phyloP scores from a whole-genome alignment of 2,329 filamentous ascomycete genomes.

The Botryosphaeria dothidea region DNA sequence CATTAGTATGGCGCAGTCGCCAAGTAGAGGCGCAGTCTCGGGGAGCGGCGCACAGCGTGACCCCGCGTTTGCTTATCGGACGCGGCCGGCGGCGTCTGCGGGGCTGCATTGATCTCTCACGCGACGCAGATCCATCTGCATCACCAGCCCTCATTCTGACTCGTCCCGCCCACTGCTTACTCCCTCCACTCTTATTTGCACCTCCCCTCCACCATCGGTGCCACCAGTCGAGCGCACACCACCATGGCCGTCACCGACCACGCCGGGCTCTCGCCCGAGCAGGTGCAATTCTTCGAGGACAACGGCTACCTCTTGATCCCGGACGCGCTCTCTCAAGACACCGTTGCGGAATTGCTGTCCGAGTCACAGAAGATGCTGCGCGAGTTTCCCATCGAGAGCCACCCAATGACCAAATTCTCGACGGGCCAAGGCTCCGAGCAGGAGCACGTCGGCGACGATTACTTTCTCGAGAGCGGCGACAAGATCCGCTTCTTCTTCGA shows the following conservation, averaged over 20 bases:
- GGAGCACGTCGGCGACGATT: slow-evolving; percentile 84
- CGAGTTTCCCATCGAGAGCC: slow-evolving; percentile 74
- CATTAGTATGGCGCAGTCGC: too few species aligned
- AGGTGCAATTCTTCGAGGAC: slow-evolving; percentile 70
- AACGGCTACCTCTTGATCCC: slow-evolving; percentile 93
- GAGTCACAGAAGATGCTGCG: slow-evolving; percentile 76
- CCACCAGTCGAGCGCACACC: not conserved
- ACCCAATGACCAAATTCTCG: slow-evolving; percentile 92
- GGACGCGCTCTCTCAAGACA: slow-evolving; percentile 67
- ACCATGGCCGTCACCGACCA: slow-evolving; percentile 2
- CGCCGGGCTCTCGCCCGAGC: slow-evolving; percentile 66
- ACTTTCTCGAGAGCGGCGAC: slow-evolving; percentile 88
- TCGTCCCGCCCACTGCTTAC: not conserved
- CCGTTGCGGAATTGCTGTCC: slow-evolving; percentile 66
- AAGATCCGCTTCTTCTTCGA: slow-evolving; percentile 98
- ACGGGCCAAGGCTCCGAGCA: slow-evolving; percentile 68
- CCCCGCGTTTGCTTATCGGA: slow-evolving; percentile 12
- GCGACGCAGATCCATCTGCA: not conserved
- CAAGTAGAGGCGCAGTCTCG: not conserved
- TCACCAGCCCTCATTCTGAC: not conserved
- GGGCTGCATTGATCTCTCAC: slow-evolving; percentile 1
- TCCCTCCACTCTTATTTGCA: not conserved
- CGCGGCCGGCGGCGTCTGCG: slow-evolving; percentile 1
- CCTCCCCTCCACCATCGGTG: not conserved
- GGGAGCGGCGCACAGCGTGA: not conserved